phyloP scores from a whole-genome alignment of 371 early-diverging fungal genomes.

The Circinella minor region DNA sequence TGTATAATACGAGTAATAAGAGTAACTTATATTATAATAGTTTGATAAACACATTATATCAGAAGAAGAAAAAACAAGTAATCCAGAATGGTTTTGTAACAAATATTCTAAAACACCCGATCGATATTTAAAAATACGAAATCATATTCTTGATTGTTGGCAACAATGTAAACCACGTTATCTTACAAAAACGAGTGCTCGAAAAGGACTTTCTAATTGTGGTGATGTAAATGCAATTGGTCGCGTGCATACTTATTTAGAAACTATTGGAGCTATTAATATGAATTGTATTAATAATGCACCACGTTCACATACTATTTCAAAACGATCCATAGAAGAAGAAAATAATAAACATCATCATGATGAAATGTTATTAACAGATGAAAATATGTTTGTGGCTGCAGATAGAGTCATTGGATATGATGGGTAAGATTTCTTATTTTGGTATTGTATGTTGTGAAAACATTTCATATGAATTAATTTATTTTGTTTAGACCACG shows the following conservation, averaged over 20 bases:
- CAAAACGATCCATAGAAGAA: too few species aligned
- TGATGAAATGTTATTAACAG: conserved; percentile 14
- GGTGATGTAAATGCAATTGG: conserved; percentile 95
- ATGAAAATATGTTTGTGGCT: conserved; percentile 29
- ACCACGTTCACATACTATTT: conserved; percentile 32
- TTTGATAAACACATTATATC: conserved; percentile 37
- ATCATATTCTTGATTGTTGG: conserved; percentile 85
- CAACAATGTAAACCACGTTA: conserved; percentile 64
- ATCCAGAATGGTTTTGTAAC: conserved; percentile 80
- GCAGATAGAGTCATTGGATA: conserved; percentile 43
- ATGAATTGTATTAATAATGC: conserved; percentile 47
- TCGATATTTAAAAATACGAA: conserved; percentile 84
- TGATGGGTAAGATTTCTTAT: conserved; percentile 36
- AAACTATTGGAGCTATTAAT: conserved; percentile 83
- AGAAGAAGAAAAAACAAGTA: conserved; percentile 64
- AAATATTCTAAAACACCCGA: conserved; percentile 84
- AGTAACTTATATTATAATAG: background rate
- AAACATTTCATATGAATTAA: too few species aligned
- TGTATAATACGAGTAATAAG: too few species aligned
- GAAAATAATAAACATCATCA: conserved; percentile 10
- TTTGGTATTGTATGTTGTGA: too few species aligned
- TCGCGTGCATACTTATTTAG: conserved; percentile 85
- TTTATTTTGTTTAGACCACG: conserved; percentile 36
- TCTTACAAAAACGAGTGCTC: conserved; percentile 70
- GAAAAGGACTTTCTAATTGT: conserved; percentile 56